phyloP scores from a whole-genome alignment of 2,329 filamentous ascomycete genomes.

The Dactylonectria estremocensis region DNA sequence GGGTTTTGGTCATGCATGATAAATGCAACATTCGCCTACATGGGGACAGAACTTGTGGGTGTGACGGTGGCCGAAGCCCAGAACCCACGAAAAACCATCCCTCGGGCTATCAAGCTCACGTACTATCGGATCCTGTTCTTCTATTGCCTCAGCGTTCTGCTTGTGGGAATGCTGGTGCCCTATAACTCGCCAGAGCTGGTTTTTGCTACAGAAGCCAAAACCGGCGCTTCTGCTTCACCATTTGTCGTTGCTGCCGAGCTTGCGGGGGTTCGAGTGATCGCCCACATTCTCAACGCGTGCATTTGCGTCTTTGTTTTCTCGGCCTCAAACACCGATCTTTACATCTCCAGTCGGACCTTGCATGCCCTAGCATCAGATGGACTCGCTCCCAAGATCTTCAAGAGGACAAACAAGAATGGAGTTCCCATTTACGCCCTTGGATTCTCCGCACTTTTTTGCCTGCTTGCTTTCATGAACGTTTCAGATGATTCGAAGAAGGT shows the following conservation, averaged over 20 bases:
- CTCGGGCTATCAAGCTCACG: slow-evolving; percentile 83
- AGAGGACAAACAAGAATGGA: slow-evolving; percentile 78
- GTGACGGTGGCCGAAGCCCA: slow-evolving; percentile 85
- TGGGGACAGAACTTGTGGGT: slow-evolving; percentile 83
- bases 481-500: slow-evolving; percentile 68
- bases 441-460: slow-evolving; percentile 71
- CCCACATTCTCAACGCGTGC: slow-evolving; percentile 80
- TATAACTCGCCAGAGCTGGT: slow-evolving; percentile 74
- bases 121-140: slow-evolving; percentile 88
- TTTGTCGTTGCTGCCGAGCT: slow-evolving; percentile 82
- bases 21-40: slow-evolving; percentile 85
- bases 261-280: slow-evolving; percentile 74
- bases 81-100: slow-evolving; percentile 83
- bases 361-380: slow-evolving; percentile 81
- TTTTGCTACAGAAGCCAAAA: slow-evolving; percentile 65
- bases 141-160: slow-evolving; percentile 81
- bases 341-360: slow-evolving; percentile 80
- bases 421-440: slow-evolving; percentile 78
- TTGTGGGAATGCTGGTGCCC: slow-evolving; percentile 83
- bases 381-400: slow-evolving; percentile 80
- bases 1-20: slow-evolving; percentile 81
- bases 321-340: slow-evolving; percentile 84
- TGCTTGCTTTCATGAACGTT: slow-evolving; percentile 78
- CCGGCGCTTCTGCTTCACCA: slow-evolving; percentile 69
- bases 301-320: slow-evolving; percentile 84